These are phyloP conservation scores for Skeletonema marinoi DNA, from an alignment of 108 stramenopile species.

Conservation along the genomic window DNA sequence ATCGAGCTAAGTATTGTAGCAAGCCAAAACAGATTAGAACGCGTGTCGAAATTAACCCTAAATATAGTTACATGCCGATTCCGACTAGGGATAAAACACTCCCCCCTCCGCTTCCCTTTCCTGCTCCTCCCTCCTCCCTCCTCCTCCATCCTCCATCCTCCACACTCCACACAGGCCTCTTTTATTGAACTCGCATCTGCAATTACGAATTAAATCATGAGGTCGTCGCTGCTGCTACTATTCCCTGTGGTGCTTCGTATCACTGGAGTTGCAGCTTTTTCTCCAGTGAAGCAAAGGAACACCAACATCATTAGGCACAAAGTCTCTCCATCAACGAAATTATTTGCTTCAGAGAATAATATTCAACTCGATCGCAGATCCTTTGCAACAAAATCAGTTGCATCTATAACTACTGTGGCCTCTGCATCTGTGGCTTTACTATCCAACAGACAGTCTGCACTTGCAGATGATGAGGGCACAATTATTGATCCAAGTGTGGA, in stretches of 20 bases:
- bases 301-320: not conserved
- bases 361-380: not conserved
- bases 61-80: too few relatives aligned
- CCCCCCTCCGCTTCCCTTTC: too few relatives aligned
- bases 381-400: not conserved
- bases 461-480: not conserved
- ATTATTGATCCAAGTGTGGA: constrained; percentile 58
- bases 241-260: not conserved
- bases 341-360: not conserved
- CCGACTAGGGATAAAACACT: too few relatives aligned
- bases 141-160: too few relatives aligned
- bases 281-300: not conserved
- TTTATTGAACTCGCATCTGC: too few relatives aligned
- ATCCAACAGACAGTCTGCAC: not conserved
- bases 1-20: too few relatives aligned
- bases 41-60: too few relatives aligned
- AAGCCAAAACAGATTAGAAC: too few relatives aligned
- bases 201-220: not conserved
- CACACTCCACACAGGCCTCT: too few relatives aligned
- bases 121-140: too few relatives aligned
- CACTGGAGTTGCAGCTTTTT: not conserved
- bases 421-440: not conserved
- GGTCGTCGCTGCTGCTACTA: not conserved
- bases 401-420: not conserved
- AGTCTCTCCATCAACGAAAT: not conserved